Evolutionary conservation across 495 filamentous ascomycete species (phyloP).

Genomic region (Lentithecium fluviatile): DNA sequence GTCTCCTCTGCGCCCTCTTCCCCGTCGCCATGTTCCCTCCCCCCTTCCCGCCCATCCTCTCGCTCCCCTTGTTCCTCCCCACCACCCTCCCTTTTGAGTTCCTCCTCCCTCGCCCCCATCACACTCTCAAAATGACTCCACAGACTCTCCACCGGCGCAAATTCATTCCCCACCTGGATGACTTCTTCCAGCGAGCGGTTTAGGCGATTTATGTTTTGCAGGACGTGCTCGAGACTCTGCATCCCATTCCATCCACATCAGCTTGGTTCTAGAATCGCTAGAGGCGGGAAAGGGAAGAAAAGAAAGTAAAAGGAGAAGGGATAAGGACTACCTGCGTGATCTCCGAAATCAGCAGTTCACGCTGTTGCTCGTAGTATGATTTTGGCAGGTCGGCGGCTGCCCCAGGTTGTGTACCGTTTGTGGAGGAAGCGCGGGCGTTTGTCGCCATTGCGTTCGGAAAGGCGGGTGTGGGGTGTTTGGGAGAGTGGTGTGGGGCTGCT

Average conservation of each 20-base stretch:
- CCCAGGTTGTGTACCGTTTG: slow-evolving; percentile 10
- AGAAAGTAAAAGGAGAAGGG: slow-evolving; percentile 1
- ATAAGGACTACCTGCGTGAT: slow-evolving; percentile 64
- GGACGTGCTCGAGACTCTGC: slow-evolving; percentile 87
- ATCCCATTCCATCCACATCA: not conserved
- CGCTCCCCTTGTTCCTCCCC: slow-evolving; percentile 34
- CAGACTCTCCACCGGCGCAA: slow-evolving; percentile 90
- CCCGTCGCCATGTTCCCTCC: slow-evolving; percentile 16
- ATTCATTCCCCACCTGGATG: slow-evolving; percentile 94
- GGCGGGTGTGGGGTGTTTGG: no score
- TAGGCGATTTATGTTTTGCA: slow-evolving; percentile 93
- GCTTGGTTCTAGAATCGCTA: not conserved
- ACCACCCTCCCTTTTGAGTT: slow-evolving; percentile 27
- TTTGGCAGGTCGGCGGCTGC: slow-evolving; percentile 23
- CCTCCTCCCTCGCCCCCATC: slow-evolving; percentile 60
- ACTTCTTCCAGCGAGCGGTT: slow-evolving; percentile 91
- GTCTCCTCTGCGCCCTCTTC: slow-evolving; percentile 2
- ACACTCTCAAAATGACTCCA: slow-evolving; percentile 98
- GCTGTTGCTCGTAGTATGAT: slow-evolving; percentile 73
- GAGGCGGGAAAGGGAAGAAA: not conserved
- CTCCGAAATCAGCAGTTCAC: slow-evolving; percentile 71
- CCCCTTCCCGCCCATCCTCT: slow-evolving; percentile 28
- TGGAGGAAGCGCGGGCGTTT: slow-evolving; percentile 13
- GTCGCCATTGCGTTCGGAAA: slow-evolving; percentile 2
- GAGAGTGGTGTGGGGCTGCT: no score